Conservation (phyloP, 345 rosid species). For the Brassica cretica region DNA sequence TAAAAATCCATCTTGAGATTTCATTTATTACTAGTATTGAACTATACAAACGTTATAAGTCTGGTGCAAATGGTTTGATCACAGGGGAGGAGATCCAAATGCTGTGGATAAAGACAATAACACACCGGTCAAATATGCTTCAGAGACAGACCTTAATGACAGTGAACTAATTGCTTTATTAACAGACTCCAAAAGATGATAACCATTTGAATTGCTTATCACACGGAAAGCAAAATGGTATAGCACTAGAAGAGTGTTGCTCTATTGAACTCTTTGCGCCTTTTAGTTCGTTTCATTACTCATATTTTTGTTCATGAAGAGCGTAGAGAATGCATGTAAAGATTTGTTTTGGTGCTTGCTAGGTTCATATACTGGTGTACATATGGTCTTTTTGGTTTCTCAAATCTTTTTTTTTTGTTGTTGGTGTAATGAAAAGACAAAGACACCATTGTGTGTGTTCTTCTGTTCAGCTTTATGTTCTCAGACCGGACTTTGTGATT, state of each 20-base stretch:
- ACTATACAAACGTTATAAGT: background rate
- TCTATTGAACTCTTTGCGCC: slow-evolving; percentile 14
- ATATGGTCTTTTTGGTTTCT: slow-evolving; percentile 36
- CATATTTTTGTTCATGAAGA: slow-evolving; percentile 24
- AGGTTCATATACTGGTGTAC: slow-evolving; percentile 37
- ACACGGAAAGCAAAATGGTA: slow-evolving; percentile 23
- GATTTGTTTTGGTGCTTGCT: slow-evolving; percentile 9
- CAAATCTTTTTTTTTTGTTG: slow-evolving; percentile 6
- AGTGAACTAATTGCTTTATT: slow-evolving; percentile 49
- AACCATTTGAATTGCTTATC: slow-evolving; percentile 10
- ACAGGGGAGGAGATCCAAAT: slow-evolving; percentile 71
- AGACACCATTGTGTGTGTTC: slow-evolving; percentile 15
- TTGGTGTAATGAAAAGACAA: slow-evolving; percentile 12
- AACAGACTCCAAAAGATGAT: slow-evolving; percentile 42
- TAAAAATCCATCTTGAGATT: slow-evolving; percentile 18
- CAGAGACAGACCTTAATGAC: slow-evolving; percentile 49
- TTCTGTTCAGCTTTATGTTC: slow-evolving; percentile 13
- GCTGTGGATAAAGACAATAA: slow-evolving; percentile 48
- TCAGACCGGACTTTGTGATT: background rate
- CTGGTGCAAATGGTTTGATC: slow-evolving; percentile 18
- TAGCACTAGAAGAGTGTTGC: slow-evolving; percentile 32
- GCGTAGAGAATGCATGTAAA: slow-evolving; percentile 32
- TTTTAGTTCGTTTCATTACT: background rate
- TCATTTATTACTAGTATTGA: background rate
- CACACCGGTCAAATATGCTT: slow-evolving; percentile 48